These are phyloP conservation scores for Viola pubescens DNA, from an alignment of 441 rosid species.

Conservation along the genomic window DNA sequence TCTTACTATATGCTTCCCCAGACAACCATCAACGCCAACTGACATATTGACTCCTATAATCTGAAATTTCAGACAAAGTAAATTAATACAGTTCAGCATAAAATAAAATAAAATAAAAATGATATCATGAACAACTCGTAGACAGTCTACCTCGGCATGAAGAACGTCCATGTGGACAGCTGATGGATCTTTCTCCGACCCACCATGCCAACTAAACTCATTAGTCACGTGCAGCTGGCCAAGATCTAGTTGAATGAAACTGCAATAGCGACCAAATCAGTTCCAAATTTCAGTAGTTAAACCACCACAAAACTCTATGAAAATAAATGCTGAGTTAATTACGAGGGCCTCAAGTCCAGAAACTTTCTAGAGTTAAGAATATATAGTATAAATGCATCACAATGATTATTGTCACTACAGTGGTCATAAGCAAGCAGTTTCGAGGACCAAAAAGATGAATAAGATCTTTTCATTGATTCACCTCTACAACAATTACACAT, in stretches of 20 bases:
- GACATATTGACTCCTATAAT: slow-evolving; percentile 94
- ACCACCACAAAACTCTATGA: background rate
- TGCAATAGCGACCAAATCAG: slow-evolving; percentile 30
- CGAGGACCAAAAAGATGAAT: too few species aligned
- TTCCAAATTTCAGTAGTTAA: too few species aligned
- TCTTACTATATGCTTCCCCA: slow-evolving; percentile 88
- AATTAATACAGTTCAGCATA: background rate
- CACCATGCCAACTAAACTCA: slow-evolving; percentile 94
- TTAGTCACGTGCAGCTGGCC: slow-evolving; percentile 83
- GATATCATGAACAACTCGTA: slow-evolving; percentile 12
- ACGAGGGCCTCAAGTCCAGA: background rate
- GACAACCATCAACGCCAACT: slow-evolving; percentile 71
- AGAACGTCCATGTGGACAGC: slow-evolving; percentile 94
- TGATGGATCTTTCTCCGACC: slow-evolving; percentile 75
- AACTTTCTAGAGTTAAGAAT: background rate
- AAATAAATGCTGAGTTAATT: background rate
- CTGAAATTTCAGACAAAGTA: slow-evolving; percentile 31
- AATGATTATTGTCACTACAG: too few species aligned
- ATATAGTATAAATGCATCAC: too few species aligned
- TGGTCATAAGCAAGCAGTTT: too few species aligned
- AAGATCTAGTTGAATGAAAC: slow-evolving; percentile 93
- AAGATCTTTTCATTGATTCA: too few species aligned
- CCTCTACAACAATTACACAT: background rate
- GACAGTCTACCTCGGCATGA: slow-evolving; percentile 72
- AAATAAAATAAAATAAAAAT: slow-evolving; percentile 14